A percentile compares a stretch with the other conserved stretches of the same genome.
phyloP scores from a whole-genome alignment of 2,329 filamentous ascomycete species.

The Trichoderma sp. region DNA sequence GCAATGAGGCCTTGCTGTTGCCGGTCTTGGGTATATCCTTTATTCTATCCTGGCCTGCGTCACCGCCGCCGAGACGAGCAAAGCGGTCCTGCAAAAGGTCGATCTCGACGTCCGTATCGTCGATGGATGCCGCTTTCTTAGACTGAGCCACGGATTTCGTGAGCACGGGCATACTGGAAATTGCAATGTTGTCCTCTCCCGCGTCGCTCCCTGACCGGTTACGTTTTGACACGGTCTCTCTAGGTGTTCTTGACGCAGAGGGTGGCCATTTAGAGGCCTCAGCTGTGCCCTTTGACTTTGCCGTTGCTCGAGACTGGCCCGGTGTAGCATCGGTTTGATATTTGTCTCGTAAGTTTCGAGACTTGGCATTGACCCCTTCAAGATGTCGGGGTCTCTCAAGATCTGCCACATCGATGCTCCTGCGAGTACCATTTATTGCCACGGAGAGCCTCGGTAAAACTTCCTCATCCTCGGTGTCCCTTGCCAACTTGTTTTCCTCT shows the following conservation, averaged over 20 bases:
- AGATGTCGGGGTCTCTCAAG: slow-evolving; percentile 23
- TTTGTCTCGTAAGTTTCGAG: slow-evolving; percentile 38
- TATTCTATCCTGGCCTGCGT: slow-evolving; percentile 26
- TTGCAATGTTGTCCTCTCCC: slow-evolving; percentile 29
- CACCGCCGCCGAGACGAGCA: slow-evolving; percentile 46
- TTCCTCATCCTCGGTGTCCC: neutral
- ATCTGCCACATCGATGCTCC: slow-evolving; percentile 34
- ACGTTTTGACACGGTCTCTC: slow-evolving; percentile 37
- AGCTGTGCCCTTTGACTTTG: slow-evolving; percentile 21
- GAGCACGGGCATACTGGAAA: slow-evolving; percentile 33
- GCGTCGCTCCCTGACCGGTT: slow-evolving; percentile 34
- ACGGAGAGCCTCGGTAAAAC: neutral
- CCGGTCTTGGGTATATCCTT: slow-evolving; percentile 30
- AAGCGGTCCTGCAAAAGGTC: slow-evolving; percentile 51
- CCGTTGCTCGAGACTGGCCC: slow-evolving; percentile 24
- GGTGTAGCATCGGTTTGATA: slow-evolving; percentile 35
- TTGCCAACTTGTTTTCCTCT: slow-evolving; percentile 25
- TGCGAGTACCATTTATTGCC: slow-evolving; percentile 23
- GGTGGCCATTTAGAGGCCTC: slow-evolving; percentile 42
- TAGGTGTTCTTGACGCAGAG: slow-evolving; percentile 44
- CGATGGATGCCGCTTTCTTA: slow-evolving; percentile 21
- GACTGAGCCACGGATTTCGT: slow-evolving; percentile 29
- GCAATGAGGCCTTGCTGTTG: slow-evolving; percentile 44
- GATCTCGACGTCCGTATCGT: slow-evolving; percentile 39
- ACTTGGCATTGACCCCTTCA: slow-evolving; percentile 24